Evolutionary conservation across 1,139 yeast species (phyloP), one percentile per base, ranked within the genome.

Genomic region (Ashbya aceris): DNA sequence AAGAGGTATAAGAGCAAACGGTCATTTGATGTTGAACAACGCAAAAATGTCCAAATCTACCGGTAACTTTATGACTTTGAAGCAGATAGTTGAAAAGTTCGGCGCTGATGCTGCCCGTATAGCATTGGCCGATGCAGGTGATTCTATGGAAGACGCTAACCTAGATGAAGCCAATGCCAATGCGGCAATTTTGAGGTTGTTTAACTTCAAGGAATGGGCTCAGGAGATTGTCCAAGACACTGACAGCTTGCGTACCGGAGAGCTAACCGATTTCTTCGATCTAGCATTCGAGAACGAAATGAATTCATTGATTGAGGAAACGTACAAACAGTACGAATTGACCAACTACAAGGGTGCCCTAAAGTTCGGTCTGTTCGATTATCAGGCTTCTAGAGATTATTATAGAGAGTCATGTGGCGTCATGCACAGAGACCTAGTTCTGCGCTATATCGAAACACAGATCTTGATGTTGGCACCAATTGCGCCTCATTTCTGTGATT

Each of bases 51-150:
- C 97, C 44, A 91, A 91, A 67, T 83, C 95, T 33, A 89, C 97
- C 30, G 99, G 99, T 67, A 91, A 91, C 70, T 91, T 93, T 63
- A 74, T 87, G 81, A 91, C 98, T 41, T 73, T 91, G 62, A 77
- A 80, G 56, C 87, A 91, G 65, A 75, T 83, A 57, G 81, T 82
- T 45, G 74, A 77, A 55, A 93, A 91, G 68, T 91, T 80, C 55
- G 99, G 98, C 63, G 96, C 98, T 41, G 99, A 93, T 66, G 97
- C 97, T 35, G 74, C 95, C 14, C 83, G 99, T 73, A 84, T 93
- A 65, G 96, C 98, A 8, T 71, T 93, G 55, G 99, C 98, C 32
- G 97, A 93, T 70, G 96, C 96, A 44, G 99, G 99, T 71, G 99
- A 93, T 62, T 71, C 93, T 39, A 78, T 87, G 51, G 98, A 91